Base-by-base conservation (phyloP, 495 filamentous ascomycete species). In the Annulohypoxylon stygium region DNA sequence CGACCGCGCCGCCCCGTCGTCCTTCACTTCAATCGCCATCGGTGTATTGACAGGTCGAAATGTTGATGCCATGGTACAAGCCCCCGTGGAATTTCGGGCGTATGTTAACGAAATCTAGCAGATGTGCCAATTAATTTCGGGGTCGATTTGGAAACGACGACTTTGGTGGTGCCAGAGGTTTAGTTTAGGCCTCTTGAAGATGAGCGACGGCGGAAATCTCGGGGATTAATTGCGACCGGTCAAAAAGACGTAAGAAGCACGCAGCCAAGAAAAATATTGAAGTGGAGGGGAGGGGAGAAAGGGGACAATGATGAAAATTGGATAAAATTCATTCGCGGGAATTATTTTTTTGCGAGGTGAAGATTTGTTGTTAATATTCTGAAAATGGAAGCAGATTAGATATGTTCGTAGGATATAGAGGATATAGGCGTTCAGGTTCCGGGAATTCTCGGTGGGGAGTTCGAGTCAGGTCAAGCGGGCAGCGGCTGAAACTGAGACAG, bases 21-120 rank as follows among this genome's bases (percentile, higher is more conserved):
- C 84, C 14, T 73, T 74, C 43, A 75, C 59, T 41, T 82, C 81
- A 39, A 86, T 85, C 65, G 88, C 83, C 58, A 93, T 86, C 66
- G 88, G 89, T 61, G 88, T 91, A 82, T 95, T 94, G 78, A 95
- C 92, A 68, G 93, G 89, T 71, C 90, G 88, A 78, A 95, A 94
- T 61, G 90, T 78, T 50, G 83, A 79, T 64, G 84, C 83, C 84
- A 86, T 86, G 51, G 61, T 68, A 51, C 12, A 34, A n/a, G 58
- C 39, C 23, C 26, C 37, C 9, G 36, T 41, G 26, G 16, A 33
- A 41, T 37, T 37, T 53, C 20, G 36, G 55, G 57, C n/a, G 34
- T 45, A 9, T 37, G 18, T 60, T 26, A 37, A 11, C 26, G 59
- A 50, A 18, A 18, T 12, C 23, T 70, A 23, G 20, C 39, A 54